These are phyloP conservation scores for Dalbergia cochinchinensis DNA, from an alignment of 306 rosid genomes.

Conservation along the genomic window DNA sequence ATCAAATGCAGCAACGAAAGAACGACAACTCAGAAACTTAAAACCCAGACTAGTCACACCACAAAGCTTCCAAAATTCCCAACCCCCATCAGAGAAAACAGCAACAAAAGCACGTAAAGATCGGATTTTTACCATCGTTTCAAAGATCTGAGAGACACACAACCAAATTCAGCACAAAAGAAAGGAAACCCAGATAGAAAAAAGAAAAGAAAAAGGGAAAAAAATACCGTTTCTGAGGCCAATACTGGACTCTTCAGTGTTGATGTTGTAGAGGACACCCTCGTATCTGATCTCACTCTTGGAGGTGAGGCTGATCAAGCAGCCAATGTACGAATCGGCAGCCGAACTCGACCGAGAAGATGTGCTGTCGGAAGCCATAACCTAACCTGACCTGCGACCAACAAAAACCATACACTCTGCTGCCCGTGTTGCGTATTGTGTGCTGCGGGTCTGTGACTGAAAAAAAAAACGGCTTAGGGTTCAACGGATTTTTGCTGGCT, in stretches of 20 bases:
- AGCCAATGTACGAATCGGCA: slow-evolving; percentile 80
- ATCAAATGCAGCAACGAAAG: slow-evolving; percentile 4
- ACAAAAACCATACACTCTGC: slow-evolving; percentile 34
- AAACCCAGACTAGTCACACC: background rate
- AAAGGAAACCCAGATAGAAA: slow-evolving; percentile 22
- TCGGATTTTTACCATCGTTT: background rate
- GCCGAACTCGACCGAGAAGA: slow-evolving; percentile 69
- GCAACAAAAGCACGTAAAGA: background rate
- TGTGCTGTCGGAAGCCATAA: slow-evolving; percentile 72
- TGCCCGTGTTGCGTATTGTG: background rate
- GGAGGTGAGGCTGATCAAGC: slow-evolving; percentile 86
- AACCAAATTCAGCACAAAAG: background rate
- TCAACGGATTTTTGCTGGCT: slow-evolving; percentile 15
- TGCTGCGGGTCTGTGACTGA: background rate
- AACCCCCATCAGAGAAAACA: background rate
- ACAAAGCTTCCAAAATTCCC: background rate
- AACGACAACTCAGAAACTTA: slow-evolving; percentile 31
- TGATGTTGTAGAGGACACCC: slow-evolving; percentile 72
- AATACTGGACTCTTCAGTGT: slow-evolving; percentile 81
- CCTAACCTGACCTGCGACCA: slow-evolving; percentile 7
- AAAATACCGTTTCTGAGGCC: slow-evolving; percentile 72
- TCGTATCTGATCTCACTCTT: slow-evolving; percentile 87
- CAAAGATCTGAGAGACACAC: slow-evolving; percentile 25
- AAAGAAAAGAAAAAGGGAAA: background rate
- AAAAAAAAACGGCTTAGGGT: slow-evolving; percentile 29